These are phyloP conservation scores for Vicia faba DNA, from an alignment of 306 rosid species.

Conservation along the genomic window DNA sequence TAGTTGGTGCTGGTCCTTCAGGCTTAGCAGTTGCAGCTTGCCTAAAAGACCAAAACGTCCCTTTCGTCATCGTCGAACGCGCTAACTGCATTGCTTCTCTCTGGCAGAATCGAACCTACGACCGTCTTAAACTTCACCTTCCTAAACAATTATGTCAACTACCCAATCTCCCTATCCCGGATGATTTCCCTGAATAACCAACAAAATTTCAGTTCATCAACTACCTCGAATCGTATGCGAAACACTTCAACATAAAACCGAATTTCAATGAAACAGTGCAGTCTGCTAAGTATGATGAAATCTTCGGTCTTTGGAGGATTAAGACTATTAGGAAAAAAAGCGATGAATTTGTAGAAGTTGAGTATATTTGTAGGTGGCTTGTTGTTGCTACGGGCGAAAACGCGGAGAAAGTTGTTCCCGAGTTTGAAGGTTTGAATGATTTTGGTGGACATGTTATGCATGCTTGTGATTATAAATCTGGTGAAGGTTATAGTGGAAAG, in stretches of 20 bases:
- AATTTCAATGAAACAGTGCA: conserved; percentile 87
- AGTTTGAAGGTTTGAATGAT: conserved; percentile 69
- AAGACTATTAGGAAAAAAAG: conserved; percentile 41
- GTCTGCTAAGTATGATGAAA: conserved; percentile 81
- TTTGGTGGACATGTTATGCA: conserved; percentile 75
- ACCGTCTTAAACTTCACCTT: conserved; percentile 91
- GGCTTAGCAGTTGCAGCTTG: conserved; percentile 87
- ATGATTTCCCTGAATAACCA: conserved; percentile 78
- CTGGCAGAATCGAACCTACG: conserved; percentile 79
- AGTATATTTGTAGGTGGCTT: conserved; percentile 89
- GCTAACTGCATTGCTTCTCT: conserved; percentile 90
- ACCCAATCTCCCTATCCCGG: conserved; percentile 78
- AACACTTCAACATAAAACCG: conserved; percentile 68
- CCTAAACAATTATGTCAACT: conserved; percentile 84
- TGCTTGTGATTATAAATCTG: conserved; percentile 85
- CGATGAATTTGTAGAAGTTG: conserved; percentile 47
- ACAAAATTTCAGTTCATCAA: conserved; percentile 73
- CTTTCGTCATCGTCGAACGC: conserved; percentile 70
- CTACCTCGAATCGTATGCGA: conserved; percentile 77
- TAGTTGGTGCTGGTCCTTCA: conserved; percentile 92
- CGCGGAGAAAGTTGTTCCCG: conserved; percentile 76
- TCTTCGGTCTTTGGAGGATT: conserved; percentile 84
- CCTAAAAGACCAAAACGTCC: conserved; percentile 77
- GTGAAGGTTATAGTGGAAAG: conserved; percentile 54
- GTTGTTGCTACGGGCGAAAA: conserved; percentile 97